Conservation (phyloP, 176 grass and related monocot genomes). For the Secale cereale region DNA sequence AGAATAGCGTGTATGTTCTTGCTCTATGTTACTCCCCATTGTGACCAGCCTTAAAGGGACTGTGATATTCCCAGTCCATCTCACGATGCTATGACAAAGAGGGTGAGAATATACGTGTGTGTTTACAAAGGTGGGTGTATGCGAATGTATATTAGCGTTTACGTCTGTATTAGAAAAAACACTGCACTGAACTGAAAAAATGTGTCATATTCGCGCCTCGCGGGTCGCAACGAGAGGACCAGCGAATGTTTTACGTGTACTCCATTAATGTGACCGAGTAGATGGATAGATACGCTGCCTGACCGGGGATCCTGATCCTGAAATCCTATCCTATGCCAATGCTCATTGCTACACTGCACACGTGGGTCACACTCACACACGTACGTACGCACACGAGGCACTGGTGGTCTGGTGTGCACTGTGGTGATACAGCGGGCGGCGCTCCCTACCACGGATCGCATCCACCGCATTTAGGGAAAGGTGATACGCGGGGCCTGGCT, state of each 20-base stretch:
- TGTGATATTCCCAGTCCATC: no score
- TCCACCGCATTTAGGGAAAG: neutral
- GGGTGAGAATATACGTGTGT: no score
- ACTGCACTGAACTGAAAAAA: no score
- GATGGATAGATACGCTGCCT: neutral
- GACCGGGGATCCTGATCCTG: neutral
- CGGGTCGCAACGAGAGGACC: neutral
- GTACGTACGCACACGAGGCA: neutral
- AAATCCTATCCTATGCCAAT: neutral
- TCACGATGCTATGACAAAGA: no score
- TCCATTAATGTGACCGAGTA: neutral
- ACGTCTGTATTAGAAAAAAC: no score
- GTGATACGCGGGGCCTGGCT: neutral
- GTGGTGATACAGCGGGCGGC: neutral
- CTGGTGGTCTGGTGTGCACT: neutral
- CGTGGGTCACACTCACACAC: neutral
- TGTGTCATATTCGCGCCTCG: no score
- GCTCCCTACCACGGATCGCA: neutral
- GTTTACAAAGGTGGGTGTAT: no score
- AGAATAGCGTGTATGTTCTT: no score
- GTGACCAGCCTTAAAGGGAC: no score
- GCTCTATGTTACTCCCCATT: no score
- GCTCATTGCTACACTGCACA: neutral
- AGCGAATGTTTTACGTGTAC: neutral
- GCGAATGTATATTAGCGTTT: no score